phyloP scores from a whole-genome alignment of 2,329 filamentous ascomycete genomes.

The Talaromyces pinophilus region DNA sequence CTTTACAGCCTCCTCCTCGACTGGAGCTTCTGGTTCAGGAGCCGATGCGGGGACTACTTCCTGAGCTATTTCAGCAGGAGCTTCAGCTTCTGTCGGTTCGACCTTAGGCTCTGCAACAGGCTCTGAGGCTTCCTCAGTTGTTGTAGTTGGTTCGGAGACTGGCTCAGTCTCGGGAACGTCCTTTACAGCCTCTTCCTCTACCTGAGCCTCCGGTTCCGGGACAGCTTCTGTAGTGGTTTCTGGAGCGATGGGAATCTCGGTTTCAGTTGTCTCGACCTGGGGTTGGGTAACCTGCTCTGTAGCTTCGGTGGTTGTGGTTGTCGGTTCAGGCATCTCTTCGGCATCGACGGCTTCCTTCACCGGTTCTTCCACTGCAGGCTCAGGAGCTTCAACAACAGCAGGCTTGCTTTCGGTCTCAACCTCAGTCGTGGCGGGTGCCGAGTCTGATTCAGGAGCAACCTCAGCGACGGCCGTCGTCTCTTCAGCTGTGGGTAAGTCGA shows the following conservation, averaged over 20 bases:
- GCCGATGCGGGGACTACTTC: not conserved
- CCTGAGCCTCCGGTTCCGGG: not conserved
- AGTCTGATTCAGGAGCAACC: slow-evolving; percentile 6
- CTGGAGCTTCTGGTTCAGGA: not conserved
- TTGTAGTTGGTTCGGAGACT: not conserved
- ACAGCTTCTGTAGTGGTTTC: not conserved
- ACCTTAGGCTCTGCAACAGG: not conserved
- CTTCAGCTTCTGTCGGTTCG: not conserved
- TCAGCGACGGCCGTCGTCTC: not conserved
- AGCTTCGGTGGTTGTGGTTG: not conserved
- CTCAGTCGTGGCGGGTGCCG: not conserved
- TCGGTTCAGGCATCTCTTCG: not conserved
- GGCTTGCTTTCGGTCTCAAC: slow-evolving; percentile 1
- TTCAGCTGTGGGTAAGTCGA: not conserved
- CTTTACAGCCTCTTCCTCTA: not conserved
- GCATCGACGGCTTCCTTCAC: not conserved
- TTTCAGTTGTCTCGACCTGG: not conserved
- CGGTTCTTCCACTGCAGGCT: not conserved
- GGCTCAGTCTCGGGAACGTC: not conserved
- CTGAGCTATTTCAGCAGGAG: not conserved
- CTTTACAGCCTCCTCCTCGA: not conserved
- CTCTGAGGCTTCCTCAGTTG: not conserved
- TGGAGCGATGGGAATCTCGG: not conserved
- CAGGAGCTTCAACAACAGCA: not conserved
- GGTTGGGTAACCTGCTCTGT: not conserved